Conservation (phyloP, 129 eudicot genomes). For the Erigeron canadensis region DNA sequence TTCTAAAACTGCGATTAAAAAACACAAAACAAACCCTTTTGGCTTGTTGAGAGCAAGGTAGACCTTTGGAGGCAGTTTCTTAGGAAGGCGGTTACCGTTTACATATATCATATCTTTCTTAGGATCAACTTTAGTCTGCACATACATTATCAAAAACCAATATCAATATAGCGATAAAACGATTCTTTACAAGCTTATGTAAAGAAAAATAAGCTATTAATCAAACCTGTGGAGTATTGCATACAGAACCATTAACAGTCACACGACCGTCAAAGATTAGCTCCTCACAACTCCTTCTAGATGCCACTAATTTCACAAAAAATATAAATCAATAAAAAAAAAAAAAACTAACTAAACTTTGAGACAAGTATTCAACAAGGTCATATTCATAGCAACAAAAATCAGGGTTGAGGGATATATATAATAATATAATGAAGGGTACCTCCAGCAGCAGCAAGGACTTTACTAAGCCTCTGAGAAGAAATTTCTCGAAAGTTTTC, state of each 20-base stretch:
- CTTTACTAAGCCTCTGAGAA: constrained; percentile 84
- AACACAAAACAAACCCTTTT: constrained; percentile 79
- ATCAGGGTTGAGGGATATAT: constrained; percentile 3
- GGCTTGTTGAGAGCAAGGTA: constrained; percentile 98
- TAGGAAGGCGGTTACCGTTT: constrained; percentile 88
- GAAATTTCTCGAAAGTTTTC: constrained; percentile 58
- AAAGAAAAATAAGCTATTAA: background rate
- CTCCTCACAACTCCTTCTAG: constrained; percentile 93
- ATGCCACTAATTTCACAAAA: constrained; percentile 60
- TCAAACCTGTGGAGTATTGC: constrained; percentile 90
- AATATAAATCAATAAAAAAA: constrained; percentile 15
- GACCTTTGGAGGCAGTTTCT: constrained; percentile 89
- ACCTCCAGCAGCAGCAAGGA: constrained; percentile 99
- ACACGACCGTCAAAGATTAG: constrained; percentile 81
- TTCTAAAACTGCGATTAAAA: background rate
- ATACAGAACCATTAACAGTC: constrained; percentile 86
- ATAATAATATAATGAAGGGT: too few relatives aligned
- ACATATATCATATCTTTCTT: constrained; percentile 82
- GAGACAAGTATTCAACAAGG: background rate
- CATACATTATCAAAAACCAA: constrained; percentile 23
- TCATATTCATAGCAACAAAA: background rate
- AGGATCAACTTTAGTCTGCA: constrained; percentile 95
- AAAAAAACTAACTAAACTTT: too few relatives aligned
- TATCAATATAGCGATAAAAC: constrained; percentile 13
- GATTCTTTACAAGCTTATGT: constrained; percentile 11